phyloP scores from a whole-genome alignment of 2,329 filamentous ascomycete genomes.

The Fusarium euwallaceae region DNA sequence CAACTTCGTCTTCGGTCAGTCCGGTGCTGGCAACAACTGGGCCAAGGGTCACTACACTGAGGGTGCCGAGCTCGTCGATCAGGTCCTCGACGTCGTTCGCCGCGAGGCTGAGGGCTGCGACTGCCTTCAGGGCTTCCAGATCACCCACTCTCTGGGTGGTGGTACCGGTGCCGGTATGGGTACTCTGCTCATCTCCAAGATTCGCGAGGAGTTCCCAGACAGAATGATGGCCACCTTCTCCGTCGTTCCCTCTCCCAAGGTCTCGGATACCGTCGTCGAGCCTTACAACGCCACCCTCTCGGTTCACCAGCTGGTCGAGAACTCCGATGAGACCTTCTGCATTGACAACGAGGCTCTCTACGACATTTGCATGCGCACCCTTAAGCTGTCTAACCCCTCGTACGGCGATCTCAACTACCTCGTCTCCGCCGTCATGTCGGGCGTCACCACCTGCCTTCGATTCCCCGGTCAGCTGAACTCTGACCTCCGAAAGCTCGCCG shows the following conservation, averaged over 20 bases:
- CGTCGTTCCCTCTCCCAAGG: slow-evolving; percentile 98
- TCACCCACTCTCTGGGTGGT: slow-evolving; percentile 99
- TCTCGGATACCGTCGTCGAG: slow-evolving; percentile 99
- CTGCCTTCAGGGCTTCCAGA: slow-evolving; percentile 99
- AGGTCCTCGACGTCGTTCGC: slow-evolving; percentile 97
- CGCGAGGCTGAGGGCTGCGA: slow-evolving; percentile 99
- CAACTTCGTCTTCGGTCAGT: slow-evolving; percentile 99
- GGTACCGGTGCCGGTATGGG: slow-evolving; percentile 99
- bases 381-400: slow-evolving; percentile 98
- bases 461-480: slow-evolving; percentile 99
- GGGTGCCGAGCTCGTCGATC: slow-evolving; percentile 98
- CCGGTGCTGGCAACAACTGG: slow-evolving; percentile 99
- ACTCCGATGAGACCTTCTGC: slow-evolving; percentile 99
- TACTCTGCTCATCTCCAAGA: slow-evolving; percentile 99
- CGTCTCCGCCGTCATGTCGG: slow-evolving; percentile 99
- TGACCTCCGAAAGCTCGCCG: slow-evolving; percentile 98
- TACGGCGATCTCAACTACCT: slow-evolving; percentile 99
- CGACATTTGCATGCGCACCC: slow-evolving; percentile 99
- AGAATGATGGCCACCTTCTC: slow-evolving; percentile 99
- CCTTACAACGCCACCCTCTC: slow-evolving; percentile 99
- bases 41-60: slow-evolving; percentile 99
- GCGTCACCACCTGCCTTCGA: slow-evolving; percentile 97
- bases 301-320: slow-evolving; percentile 98
- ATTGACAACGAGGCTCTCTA: slow-evolving; percentile 99
- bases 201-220: slow-evolving; percentile 99